Evolutionary conservation across 441 rosid genomes (phyloP).

Genomic region (Jatropha podagrica): DNA sequence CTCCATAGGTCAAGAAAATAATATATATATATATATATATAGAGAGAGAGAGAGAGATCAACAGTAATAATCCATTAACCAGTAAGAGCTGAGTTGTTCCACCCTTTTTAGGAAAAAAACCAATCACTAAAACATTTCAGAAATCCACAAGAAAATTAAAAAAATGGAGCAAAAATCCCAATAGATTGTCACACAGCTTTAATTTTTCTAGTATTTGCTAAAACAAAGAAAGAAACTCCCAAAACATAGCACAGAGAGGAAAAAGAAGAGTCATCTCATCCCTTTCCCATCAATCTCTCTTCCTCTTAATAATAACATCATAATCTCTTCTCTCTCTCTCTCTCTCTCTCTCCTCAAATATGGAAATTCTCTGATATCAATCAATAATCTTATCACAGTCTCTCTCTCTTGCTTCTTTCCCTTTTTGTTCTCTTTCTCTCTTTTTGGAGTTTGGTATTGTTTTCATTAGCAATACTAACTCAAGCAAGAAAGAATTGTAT

Average conservation of each 20-base stretch:
- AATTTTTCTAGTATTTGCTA: conserved; percentile 21
- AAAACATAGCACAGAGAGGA: not conserved
- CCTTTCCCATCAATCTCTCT: conserved; percentile 33
- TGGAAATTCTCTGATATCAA: conserved; percentile 31
- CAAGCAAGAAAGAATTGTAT: no score
- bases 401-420: not conserved
- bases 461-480: not conserved
- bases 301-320: not conserved
- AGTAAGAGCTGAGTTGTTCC: conserved; percentile 15
- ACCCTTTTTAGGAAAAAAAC: conserved; percentile 17
- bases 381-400: conserved; percentile 9
- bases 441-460: conserved; percentile 8
- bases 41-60: not conserved
- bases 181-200: not conserved
- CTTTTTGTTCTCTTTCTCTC: not conserved
- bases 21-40: not conserved
- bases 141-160: conserved; percentile 3
- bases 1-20: not conserved
- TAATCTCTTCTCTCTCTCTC: not conserved
- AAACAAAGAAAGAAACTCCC: conserved; percentile 21
- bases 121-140: conserved; percentile 18
- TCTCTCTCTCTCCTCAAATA: conserved; percentile 15
- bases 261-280: conserved; percentile 16
- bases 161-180: conserved; percentile 6
- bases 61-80: not conserved